Percentiles rank a stretch among this genome's conserved stretches.
Evolutionary conservation across 2,329 filamentous ascomycete genomes (phyloP).

Genomic region (Microcyclospora pomicola): DNA sequence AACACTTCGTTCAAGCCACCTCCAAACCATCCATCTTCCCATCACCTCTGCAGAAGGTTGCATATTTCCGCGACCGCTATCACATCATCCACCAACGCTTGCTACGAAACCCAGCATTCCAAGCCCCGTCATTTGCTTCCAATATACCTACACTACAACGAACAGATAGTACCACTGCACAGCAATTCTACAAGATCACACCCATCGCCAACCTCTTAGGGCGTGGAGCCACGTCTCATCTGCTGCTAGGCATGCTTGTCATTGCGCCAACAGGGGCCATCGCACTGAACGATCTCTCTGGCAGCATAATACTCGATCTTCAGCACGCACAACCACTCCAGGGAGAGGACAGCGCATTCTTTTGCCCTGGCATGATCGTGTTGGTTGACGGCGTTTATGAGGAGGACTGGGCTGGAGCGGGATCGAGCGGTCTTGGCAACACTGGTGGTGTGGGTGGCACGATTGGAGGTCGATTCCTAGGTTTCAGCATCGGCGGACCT

Average conservation of each 20-base stretch:
- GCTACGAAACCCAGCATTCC: slow-evolving; percentile 84
- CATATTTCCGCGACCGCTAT: slow-evolving; percentile 78
- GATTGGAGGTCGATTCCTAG: slow-evolving; percentile 83
- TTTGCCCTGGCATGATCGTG: slow-evolving; percentile 90
- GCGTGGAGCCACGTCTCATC: slow-evolving; percentile 68
- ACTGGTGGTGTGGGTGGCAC: slow-evolving; percentile 75
- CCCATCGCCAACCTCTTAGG: slow-evolving; percentile 65
- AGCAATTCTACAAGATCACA: slow-evolving; percentile 73
- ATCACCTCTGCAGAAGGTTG: slow-evolving; percentile 64
- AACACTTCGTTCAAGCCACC: slow-evolving; percentile 65
- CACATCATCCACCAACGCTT: slow-evolving; percentile 85
- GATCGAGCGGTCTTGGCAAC: slow-evolving; percentile 46
- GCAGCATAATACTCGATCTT: slow-evolving; percentile 74
- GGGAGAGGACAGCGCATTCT: slow-evolving; percentile 63
- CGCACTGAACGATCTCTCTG: slow-evolving; percentile 73
- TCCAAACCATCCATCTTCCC: slow-evolving; percentile 44
- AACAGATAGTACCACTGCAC: slow-evolving; percentile 42
- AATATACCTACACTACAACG: slow-evolving; percentile 40
- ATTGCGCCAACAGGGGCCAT: slow-evolving; percentile 69
- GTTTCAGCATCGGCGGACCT: slow-evolving; percentile 80
- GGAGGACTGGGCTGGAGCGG: slow-evolving; percentile 64
- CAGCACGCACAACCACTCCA: slow-evolving; percentile 69
- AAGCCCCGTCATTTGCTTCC: slow-evolving; percentile 60
- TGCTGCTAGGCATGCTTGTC: slow-evolving; percentile 72
- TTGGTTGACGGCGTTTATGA: slow-evolving; percentile 93